Percentiles rank a stretch among this genome's conserved stretches.
phyloP scores from a whole-genome alignment of 345 rosid genomes.

The Orychophragmus violaceus region DNA sequence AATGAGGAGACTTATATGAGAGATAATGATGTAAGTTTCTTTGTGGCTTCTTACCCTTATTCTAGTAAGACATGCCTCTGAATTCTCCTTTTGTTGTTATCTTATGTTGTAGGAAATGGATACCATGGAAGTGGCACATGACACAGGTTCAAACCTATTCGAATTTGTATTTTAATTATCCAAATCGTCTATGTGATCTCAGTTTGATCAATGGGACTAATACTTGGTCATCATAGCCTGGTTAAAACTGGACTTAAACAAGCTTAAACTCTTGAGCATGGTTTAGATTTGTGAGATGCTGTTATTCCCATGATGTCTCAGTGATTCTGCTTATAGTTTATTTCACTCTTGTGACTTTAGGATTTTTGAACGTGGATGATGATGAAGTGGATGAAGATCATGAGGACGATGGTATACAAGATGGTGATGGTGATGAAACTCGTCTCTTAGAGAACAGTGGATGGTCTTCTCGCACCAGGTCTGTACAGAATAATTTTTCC shows the following conservation, averaged over 20 bases:
- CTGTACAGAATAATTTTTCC: background rate
- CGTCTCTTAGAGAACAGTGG: slow-evolving; percentile 80
- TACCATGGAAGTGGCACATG: slow-evolving; percentile 43
- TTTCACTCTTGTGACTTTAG: slow-evolving; percentile 34
- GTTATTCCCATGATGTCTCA: slow-evolving; percentile 11
- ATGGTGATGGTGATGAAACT: slow-evolving; percentile 47
- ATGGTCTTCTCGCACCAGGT: slow-evolving; percentile 99
- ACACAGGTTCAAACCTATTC: slow-evolving; percentile 65
- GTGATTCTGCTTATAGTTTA: slow-evolving; percentile 4
- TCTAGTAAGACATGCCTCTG: slow-evolving; percentile 11
- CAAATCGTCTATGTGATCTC: slow-evolving; percentile 3
- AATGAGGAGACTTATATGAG: slow-evolving; percentile 33
- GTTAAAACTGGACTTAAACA: background rate
- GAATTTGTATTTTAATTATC: background rate
- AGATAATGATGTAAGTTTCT: slow-evolving; percentile 45
- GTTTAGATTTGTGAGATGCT: slow-evolving; percentile 9
- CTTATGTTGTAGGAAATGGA: slow-evolving; percentile 61
- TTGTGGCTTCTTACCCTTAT: slow-evolving; percentile 7
- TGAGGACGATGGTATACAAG: slow-evolving; percentile 37
- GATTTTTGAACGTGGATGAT: slow-evolving; percentile 84
- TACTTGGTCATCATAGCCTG: background rate
- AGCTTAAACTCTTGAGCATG: background rate
- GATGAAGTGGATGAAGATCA: slow-evolving; percentile 77
- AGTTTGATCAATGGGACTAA: slow-evolving; percentile 2
- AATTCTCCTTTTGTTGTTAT: slow-evolving; percentile 1